Conservation (phyloP, 2,329 filamentous ascomycete species). For the Teratosphaeria nubilosa region DNA sequence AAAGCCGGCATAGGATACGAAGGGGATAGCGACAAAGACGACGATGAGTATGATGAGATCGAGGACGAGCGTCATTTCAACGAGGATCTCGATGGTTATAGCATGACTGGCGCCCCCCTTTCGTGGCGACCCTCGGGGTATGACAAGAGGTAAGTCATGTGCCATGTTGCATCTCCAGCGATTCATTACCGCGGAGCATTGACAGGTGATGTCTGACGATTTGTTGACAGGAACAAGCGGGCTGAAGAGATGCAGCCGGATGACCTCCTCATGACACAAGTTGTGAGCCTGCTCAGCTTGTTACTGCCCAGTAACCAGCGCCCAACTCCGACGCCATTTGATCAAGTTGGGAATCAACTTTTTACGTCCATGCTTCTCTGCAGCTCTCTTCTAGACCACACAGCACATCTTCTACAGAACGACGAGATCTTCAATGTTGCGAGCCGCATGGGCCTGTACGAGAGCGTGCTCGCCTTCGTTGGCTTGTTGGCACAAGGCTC, state of each 20-base stretch:
- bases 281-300: conserved; percentile 7
- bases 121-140: neutral
- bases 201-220: neutral
- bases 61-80: neutral
- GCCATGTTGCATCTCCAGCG: neutral
- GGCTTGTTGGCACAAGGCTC: conserved; percentile 24
- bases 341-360: conserved; percentile 20
- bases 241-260: conserved; percentile 4
- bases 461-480: conserved; percentile 32
- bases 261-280: conserved; percentile 10
- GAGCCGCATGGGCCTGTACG: conserved; percentile 28
- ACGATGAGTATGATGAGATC: neutral
- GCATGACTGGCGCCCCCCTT: neutral
- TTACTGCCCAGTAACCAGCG: conserved; percentile 18
- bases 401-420: conserved; percentile 31
- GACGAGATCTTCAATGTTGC: conserved; percentile 31
- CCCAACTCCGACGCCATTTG: conserved; percentile 12
- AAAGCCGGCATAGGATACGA: conserved; percentile 1
- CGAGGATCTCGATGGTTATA: neutral
- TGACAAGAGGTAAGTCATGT: neutral
- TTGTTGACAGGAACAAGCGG: neutral
- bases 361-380: conserved; percentile 27
- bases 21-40: neutral
- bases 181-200: too few relatives aligned
- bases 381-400: conserved; percentile 30